Conservation (phyloP, 257 asterid genomes). For the Handroanthus guayacan region DNA sequence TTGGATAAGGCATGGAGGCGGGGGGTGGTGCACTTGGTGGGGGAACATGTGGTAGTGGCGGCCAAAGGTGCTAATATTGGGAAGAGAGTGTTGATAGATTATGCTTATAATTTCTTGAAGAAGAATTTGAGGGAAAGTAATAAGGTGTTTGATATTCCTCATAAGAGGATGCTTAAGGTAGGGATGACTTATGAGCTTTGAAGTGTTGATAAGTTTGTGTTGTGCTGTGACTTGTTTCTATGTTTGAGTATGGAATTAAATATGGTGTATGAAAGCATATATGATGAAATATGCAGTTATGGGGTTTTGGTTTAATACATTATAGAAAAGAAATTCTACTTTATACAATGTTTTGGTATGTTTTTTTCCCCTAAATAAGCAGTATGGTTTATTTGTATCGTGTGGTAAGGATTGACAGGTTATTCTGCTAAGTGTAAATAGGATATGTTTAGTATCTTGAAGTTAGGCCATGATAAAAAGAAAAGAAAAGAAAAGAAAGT, state of each 20-base stretch:
- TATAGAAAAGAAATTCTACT: no score
- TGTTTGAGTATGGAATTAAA: neutral
- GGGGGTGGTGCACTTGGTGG: conserved; percentile 68
- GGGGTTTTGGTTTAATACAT: no score
- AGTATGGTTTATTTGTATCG: no score
- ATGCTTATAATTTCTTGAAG: neutral
- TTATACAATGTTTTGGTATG: no score
- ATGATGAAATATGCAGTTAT: no score
- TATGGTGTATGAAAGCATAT: neutral
- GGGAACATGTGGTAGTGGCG: conserved; percentile 70
- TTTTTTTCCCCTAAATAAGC: no score
- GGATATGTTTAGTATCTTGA: no score
- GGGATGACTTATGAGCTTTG: conserved; percentile 65
- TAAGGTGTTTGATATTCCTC: conserved; percentile 61
- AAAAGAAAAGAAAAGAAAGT: no score
- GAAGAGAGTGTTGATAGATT: neutral
- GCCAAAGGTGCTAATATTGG: conserved; percentile 44
- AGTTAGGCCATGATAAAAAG: no score
- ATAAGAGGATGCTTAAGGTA: conserved; percentile 65
- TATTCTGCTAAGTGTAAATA: no score
- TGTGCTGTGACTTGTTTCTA: neutral
- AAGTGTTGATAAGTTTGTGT: neutral
- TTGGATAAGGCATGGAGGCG: conserved; percentile 48
- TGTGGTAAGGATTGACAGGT: no score
- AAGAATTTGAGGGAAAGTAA: neutral